A percentile compares a stretch with the other conserved stretches of the same genome.
Conservation (phyloP, 2,329 filamentous ascomycete species). For the Monosporascus sp. region DNA sequence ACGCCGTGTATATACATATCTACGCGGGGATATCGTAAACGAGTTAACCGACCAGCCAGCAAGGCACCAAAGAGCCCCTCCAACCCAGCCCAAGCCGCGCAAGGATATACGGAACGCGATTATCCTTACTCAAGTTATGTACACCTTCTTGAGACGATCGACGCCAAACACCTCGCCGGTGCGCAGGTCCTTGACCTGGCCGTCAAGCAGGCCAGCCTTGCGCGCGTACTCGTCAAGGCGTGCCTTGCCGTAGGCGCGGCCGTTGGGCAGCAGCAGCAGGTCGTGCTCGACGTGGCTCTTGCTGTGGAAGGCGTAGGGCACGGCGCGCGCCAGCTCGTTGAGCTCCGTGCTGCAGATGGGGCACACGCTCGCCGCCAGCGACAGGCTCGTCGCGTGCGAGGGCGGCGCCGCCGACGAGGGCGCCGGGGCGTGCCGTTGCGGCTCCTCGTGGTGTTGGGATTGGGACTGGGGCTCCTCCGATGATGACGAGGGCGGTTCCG, state of each 20-base stretch:
- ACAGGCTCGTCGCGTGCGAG: conserved; percentile 47
- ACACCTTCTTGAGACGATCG: conserved; percentile 75
- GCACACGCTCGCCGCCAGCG: conserved; percentile 64
- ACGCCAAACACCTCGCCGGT: conserved; percentile 63
- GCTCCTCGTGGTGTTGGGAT: conserved; percentile 15
- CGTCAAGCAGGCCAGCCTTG: conserved; percentile 66
- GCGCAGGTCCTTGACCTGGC: conserved; percentile 70
- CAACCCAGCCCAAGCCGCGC: too few species aligned
- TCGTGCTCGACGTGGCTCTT: conserved; percentile 91
- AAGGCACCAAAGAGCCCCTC: background rate
- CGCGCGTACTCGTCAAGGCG: conserved; percentile 70
- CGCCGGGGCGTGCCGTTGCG: conserved; percentile 12
- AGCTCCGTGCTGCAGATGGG: conserved; percentile 95
- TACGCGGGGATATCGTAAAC: too few species aligned
- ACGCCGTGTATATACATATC: too few species aligned
- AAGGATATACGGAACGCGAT: too few species aligned
- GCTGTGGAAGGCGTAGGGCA: conserved; percentile 92
- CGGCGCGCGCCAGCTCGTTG: conserved; percentile 80
- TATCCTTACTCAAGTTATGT: conserved; percentile 59
- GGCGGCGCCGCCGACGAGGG: conserved; percentile 22
- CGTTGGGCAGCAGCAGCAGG: conserved; percentile 80
- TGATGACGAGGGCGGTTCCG: conserved; percentile 7
- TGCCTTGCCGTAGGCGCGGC: conserved; percentile 74
- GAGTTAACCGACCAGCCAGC: background rate
- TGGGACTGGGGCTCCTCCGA: conserved; percentile 10